Evolutionary conservation across 345 rosid species (phyloP).

Genomic region (Mercurialis annua): DNA sequence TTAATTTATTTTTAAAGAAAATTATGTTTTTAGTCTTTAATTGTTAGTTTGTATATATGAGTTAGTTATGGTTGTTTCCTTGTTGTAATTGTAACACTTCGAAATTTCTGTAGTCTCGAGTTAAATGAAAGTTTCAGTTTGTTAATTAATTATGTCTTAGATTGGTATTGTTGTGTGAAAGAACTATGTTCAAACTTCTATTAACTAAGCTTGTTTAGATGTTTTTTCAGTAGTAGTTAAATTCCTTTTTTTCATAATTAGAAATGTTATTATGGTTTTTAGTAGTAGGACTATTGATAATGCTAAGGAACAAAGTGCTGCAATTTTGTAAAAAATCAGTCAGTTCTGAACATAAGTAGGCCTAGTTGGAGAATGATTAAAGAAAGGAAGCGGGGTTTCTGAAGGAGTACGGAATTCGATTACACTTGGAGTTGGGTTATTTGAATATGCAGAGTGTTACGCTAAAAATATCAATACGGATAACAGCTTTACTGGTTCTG

Average conservation of each 20-base stretch:
- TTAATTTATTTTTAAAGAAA: neutral
- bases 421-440: neutral
- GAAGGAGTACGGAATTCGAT: neutral
- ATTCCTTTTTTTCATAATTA: neutral
- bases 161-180: neutral
- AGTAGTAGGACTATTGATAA: neutral
- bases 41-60: neutral
- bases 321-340: neutral
- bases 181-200: neutral
- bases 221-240: neutral
- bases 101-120: neutral
- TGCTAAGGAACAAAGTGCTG: neutral
- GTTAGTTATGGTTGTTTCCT: neutral
- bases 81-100: neutral
- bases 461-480: neutral
- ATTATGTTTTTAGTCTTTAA: neutral
- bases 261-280: neutral
- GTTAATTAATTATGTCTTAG: neutral
- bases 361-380: neutral
- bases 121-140: neutral
- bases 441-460: neutral
- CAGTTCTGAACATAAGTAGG: too few relatives aligned
- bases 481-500: too few relatives aligned
- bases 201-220: neutral
- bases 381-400: neutral